A percentile compares a stretch with the other conserved stretches of the same genome.
phyloP scores from a whole-genome alignment of 257 asterid species.

The Misopates orontium region DNA sequence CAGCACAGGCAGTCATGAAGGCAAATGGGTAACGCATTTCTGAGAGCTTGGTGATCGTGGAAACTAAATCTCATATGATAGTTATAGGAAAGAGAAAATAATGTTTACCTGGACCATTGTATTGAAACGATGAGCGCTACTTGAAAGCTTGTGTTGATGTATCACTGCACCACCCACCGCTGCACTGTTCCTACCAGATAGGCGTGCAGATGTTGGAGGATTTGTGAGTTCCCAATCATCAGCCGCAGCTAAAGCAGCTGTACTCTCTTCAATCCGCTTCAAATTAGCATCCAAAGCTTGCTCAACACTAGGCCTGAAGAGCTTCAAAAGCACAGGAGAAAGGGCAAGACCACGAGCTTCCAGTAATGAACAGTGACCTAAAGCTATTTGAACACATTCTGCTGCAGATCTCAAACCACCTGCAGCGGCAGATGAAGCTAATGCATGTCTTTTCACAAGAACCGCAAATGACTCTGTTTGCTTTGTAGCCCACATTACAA shows the following conservation, averaged over 20 bases:
- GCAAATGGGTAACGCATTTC: slow-evolving; percentile 17
- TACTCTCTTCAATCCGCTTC: slow-evolving; percentile 94
- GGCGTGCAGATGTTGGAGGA: slow-evolving; percentile 69
- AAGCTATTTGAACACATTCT: slow-evolving; percentile 97
- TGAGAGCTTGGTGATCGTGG: slow-evolving; percentile 18
- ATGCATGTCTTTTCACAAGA: slow-evolving; percentile 90
- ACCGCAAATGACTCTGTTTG: slow-evolving; percentile 87
- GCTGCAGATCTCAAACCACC: slow-evolving; percentile 99
- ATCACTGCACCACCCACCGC: slow-evolving; percentile 45
- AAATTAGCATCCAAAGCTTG: slow-evolving; percentile 96
- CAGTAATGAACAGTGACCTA: slow-evolving; percentile 91
- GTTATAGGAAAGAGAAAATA: slow-evolving; percentile 11
- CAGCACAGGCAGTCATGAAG: slow-evolving; percentile 19
- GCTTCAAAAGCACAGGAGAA: slow-evolving; percentile 88
- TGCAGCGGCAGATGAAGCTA: slow-evolving; percentile 98
- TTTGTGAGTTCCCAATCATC: slow-evolving; percentile 92
- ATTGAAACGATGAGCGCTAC: slow-evolving; percentile 96
- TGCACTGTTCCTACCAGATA: slow-evolving; percentile 62
- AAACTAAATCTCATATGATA: slow-evolving; percentile 21
- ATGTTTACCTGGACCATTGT: slow-evolving; percentile 88
- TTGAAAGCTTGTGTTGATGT: slow-evolving; percentile 82
- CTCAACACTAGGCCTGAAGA: slow-evolving; percentile 95
- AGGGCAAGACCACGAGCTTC: slow-evolving; percentile 97
- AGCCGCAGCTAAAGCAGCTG: slow-evolving; percentile 98
- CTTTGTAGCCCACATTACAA: slow-evolving; percentile 98